phyloP scores from a whole-genome alignment of 148 eudicot genomes.

The Heliamphora exappendiculata region DNA sequence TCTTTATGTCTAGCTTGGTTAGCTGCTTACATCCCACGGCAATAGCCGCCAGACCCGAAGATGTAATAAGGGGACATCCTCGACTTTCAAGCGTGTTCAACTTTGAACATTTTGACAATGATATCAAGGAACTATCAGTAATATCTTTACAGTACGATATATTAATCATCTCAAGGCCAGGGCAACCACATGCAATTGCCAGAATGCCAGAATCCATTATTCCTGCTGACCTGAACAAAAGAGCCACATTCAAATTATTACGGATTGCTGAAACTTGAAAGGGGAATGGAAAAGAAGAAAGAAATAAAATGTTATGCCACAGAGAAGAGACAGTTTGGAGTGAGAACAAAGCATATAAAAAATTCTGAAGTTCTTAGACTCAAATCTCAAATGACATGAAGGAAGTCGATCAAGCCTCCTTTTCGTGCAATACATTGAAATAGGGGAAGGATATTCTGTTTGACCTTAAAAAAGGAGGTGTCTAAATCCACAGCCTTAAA shows the following conservation, averaged over 20 bases:
- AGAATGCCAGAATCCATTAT: slow-evolving; percentile 64
- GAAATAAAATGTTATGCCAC: neutral
- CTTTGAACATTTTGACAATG: slow-evolving; percentile 67
- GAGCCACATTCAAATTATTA: slow-evolving; percentile 6
- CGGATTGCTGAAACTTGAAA: neutral
- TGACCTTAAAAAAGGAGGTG: no score
- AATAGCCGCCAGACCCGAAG: slow-evolving; percentile 66
- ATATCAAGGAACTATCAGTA: slow-evolving; percentile 58
- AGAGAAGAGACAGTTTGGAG: neutral
- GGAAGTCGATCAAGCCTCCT: no score
- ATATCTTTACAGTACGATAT: slow-evolving; percentile 64
- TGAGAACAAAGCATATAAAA: neutral
- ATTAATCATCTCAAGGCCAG: slow-evolving; percentile 60
- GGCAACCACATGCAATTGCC: slow-evolving; percentile 69
- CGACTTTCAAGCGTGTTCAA: slow-evolving; percentile 77
- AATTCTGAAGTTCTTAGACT: neutral
- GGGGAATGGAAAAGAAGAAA: neutral
- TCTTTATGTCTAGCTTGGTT: slow-evolving; percentile 72
- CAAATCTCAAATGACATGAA: neutral
- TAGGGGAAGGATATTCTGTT: no score
- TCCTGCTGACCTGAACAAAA: slow-evolving; percentile 59
- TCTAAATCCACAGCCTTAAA: no score
- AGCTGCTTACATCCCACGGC: slow-evolving; percentile 85
- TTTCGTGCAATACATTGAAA: no score
- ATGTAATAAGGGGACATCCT: slow-evolving; percentile 74